Percentiles rank a stretch among this genome's conserved stretches.
These are phyloP conservation scores for Combretum micranthum DNA, from an alignment of 345 rosid species.

Conservation along the genomic window DNA sequence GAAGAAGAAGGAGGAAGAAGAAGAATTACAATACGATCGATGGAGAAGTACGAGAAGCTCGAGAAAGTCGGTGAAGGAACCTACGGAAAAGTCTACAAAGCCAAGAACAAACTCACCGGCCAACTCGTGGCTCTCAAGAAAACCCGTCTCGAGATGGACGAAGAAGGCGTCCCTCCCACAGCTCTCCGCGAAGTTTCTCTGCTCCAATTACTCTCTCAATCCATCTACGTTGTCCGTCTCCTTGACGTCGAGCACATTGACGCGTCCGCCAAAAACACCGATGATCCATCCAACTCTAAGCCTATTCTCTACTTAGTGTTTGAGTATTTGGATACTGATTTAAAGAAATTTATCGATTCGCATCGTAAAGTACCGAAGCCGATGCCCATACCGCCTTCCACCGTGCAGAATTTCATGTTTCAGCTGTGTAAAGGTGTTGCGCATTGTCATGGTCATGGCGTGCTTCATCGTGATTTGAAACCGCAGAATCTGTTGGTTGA, in stretches of 20 bases:
- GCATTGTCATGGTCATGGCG: slow-evolving; percentile 93
- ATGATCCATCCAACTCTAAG: slow-evolving; percentile 22
- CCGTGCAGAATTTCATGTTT: slow-evolving; percentile 66
- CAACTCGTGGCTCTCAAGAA: slow-evolving; percentile 84
- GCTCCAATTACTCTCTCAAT: slow-evolving; percentile 86
- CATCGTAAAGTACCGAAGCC: slow-evolving; percentile 74
- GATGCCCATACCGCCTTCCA: slow-evolving; percentile 41
- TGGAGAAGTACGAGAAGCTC: slow-evolving; percentile 96
- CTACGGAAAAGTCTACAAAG: slow-evolving; percentile 92
- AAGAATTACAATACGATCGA: slow-evolving; percentile 1
- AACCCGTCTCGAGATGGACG: slow-evolving; percentile 92
- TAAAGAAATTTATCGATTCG: slow-evolving; percentile 80
- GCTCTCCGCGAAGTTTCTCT: slow-evolving; percentile 93
- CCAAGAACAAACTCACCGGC: slow-evolving; percentile 70
- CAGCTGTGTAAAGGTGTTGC: slow-evolving; percentile 96
- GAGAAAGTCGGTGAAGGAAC: slow-evolving; percentile 99
- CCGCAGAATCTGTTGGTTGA: slow-evolving; percentile 88
- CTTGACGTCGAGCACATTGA: slow-evolving; percentile 87
- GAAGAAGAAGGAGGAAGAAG: neutral
- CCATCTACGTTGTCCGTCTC: slow-evolving; percentile 81
- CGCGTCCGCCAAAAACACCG: slow-evolving; percentile 13
- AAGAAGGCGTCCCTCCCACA: slow-evolving; percentile 95
- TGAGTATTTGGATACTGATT: slow-evolving; percentile 90
- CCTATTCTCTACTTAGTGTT: slow-evolving; percentile 81
- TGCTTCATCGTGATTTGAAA: slow-evolving; percentile 87